These are phyloP conservation scores for Pluteus cervinus DNA, from an alignment of 768 basidiomycete genomes.

Conservation along the genomic window DNA sequence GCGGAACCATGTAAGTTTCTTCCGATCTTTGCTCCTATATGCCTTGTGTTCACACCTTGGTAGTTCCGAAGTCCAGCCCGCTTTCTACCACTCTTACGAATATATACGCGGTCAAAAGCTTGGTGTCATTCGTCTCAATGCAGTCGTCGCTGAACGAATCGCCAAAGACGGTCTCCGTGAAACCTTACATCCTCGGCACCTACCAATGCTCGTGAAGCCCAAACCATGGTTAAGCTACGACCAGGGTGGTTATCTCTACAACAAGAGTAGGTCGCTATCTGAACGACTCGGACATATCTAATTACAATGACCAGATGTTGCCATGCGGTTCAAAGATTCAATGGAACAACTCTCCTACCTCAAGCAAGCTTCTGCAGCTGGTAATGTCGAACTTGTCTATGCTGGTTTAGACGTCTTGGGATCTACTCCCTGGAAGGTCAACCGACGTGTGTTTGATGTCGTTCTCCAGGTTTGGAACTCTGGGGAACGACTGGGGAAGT, in stretches of 20 bases:
- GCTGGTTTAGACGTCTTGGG: conserved; percentile 88
- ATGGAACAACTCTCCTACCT: conserved; percentile 80
- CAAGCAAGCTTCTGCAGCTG: conserved; percentile 60
- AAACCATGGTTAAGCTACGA: conserved; percentile 78
- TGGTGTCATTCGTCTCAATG: conserved; percentile 87
- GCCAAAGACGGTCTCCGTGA: conserved; percentile 65
- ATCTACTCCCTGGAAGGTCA: conserved; percentile 86
- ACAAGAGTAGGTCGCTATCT: conserved; percentile 46
- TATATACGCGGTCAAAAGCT: conserved; percentile 90
- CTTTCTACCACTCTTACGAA: conserved; percentile 89
- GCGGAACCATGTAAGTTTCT: conserved; percentile 51
- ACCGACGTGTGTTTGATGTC: conserved; percentile 68
- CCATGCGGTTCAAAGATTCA: conserved; percentile 93
- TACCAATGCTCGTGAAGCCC: conserved; percentile 93
- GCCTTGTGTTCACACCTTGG: conserved; percentile 6
- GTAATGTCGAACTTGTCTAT: conserved; percentile 79
- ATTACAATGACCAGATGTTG: conserved; percentile 31
- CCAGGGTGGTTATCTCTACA: conserved; percentile 80
- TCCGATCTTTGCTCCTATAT: conserved; percentile 2
- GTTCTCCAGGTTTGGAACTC: conserved; percentile 83
- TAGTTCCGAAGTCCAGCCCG: conserved; percentile 78
- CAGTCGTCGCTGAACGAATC: conserved; percentile 69
- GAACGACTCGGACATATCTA: background rate
- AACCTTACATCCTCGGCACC: conserved; percentile 84
- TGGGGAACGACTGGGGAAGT: conserved; percentile 75